Conservation (phyloP, 2,329 filamentous ascomycete genomes). For the Ophiostoma australiae region DNA sequence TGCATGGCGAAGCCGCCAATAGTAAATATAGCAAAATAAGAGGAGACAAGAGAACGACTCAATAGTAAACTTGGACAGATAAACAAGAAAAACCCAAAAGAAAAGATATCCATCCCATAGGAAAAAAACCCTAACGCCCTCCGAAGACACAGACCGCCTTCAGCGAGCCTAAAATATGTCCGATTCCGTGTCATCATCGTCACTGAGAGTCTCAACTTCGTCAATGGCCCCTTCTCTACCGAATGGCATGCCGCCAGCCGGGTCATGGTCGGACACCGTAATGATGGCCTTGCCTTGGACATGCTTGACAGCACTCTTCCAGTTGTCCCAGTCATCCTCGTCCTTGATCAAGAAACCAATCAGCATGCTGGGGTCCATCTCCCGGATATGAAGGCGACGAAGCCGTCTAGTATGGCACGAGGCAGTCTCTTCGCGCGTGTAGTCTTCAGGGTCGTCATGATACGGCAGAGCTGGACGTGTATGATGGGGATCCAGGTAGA, state of each 20-base stretch:
- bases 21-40: neutral
- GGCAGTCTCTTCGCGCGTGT: constrained; percentile 67
- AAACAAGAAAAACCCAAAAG: neutral
- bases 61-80: neutral
- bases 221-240: constrained; percentile 74
- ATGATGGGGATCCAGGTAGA: constrained; percentile 91
- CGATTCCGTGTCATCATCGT: constrained; percentile 45
- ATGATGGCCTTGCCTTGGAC: constrained; percentile 80
- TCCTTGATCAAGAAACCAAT: constrained; percentile 84
- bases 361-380: constrained; percentile 98
- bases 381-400: constrained; percentile 73
- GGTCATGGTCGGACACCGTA: constrained; percentile 70
- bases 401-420: constrained; percentile 85
- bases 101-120: neutral
- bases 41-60: neutral
- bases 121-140: neutral
- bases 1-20: neutral
- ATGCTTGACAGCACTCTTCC: constrained; percentile 70
- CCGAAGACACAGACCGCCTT: neutral
- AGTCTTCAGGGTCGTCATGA: constrained; percentile 50
- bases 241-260: constrained; percentile 47
- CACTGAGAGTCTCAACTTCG: constrained; percentile 84
- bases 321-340: constrained; percentile 76
- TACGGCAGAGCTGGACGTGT: constrained; percentile 72
- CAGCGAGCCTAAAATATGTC: neutral